These are phyloP conservation scores for Takashimella koratensis DNA, from an alignment of 1,284 basidiomycete species.

Conservation along the genomic window DNA sequence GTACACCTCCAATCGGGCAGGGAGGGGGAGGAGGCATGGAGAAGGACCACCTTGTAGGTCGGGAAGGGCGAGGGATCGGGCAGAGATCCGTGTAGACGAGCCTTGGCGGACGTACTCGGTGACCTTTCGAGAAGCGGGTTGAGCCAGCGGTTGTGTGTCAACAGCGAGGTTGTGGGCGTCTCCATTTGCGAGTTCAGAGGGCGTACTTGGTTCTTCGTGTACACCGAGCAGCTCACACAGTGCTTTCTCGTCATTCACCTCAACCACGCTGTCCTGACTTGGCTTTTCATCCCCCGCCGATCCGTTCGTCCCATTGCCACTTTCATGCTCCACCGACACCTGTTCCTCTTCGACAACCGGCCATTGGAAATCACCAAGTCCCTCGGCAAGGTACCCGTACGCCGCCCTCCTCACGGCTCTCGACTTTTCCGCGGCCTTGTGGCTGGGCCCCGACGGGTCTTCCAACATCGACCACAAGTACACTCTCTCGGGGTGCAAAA, in stretches of 20 bases:
- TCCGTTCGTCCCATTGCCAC: constrained; percentile 31
- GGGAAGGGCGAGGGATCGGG: constrained; percentile 40
- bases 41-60: neutral
- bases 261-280: neutral
- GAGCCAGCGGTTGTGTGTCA: constrained; percentile 5
- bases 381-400: constrained; percentile 45
- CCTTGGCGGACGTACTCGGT: constrained; percentile 71
- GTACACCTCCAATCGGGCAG: constrained; percentile 59
- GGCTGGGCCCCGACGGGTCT: constrained; percentile 27
- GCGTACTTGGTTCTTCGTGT: constrained; percentile 5
- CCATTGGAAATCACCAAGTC: constrained; percentile 31
- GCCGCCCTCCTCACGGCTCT: constrained; percentile 26
- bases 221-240: constrained; percentile 17
- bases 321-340: constrained; percentile 37
- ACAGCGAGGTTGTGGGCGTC: constrained; percentile 8
- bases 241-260: constrained; percentile 13
- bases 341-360: constrained; percentile 41
- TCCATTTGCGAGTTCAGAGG: constrained; percentile 51
- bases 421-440: constrained; percentile 15
- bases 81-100: constrained; percentile 60
- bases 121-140: constrained; percentile 51
- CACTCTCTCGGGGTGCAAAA: constrained; percentile 36
- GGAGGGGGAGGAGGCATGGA: constrained; percentile 53
- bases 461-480: constrained; percentile 35
- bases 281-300: neutral